A percentile compares a stretch with the other conserved stretches of the same genome.
Conservation (phyloP, 1,284 basidiomycete genomes). For the Naganishia albida region DNA sequence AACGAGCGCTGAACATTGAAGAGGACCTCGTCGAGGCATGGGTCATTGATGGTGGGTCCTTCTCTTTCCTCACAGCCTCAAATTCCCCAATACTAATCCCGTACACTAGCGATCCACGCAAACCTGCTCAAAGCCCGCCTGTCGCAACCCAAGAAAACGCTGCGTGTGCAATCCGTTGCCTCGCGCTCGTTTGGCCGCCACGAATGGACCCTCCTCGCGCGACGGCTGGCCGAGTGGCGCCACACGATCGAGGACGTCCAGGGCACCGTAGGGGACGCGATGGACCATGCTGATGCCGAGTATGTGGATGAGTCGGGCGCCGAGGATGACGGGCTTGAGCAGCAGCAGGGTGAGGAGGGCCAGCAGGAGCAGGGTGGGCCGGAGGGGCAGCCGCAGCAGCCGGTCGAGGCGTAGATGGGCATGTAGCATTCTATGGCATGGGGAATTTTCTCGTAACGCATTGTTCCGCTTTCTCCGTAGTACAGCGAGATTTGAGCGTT, state of each 20-base stretch:
- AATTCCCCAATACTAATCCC: neutral
- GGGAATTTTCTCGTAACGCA: neutral
- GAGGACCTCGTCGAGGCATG: constrained; percentile 77
- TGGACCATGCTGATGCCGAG: constrained; percentile 38
- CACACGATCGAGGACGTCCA: constrained; percentile 47
- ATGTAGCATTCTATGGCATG: constrained; percentile 22
- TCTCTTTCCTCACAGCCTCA: constrained; percentile 22
- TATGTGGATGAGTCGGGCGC: constrained; percentile 22
- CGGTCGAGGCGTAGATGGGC: neutral
- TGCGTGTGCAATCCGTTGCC: constrained; percentile 75
- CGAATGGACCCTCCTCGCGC: constrained; percentile 82
- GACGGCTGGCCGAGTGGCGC: constrained; percentile 78
- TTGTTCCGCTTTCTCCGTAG: no score
- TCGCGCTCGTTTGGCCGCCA: constrained; percentile 73
- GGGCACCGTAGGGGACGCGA: constrained; percentile 47
- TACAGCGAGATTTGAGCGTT: neutral
- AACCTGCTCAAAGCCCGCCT: constrained; percentile 81
- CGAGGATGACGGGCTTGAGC: no score
- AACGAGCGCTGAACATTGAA: constrained; percentile 68
- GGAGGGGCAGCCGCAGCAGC: constrained; percentile 1
- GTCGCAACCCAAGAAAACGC: constrained; percentile 73
- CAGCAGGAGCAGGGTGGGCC: constrained; percentile 3
- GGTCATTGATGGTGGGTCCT: constrained; percentile 78
- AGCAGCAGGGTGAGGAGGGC: no score
- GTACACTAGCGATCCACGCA: constrained; percentile 71